Conservation (phyloP, 2,329 filamentous ascomycete genomes). For the Aaosphaeria pasadenensis region DNA sequence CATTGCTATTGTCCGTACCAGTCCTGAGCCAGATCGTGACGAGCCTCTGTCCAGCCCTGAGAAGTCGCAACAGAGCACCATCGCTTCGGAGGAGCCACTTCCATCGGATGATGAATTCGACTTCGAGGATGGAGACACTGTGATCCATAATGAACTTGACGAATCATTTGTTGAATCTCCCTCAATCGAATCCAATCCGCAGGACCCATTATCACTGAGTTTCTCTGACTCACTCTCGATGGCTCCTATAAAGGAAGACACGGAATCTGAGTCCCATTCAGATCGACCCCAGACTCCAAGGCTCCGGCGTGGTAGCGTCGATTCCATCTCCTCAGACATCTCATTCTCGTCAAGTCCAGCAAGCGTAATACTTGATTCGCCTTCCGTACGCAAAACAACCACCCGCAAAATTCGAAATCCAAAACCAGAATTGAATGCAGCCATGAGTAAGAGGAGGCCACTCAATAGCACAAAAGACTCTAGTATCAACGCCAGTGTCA, state of each 20-base stretch:
- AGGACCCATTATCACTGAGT: neutral
- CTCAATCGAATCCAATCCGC: neutral
- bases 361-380: slow-evolving; percentile 32
- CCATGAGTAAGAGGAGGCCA: slow-evolving; percentile 40
- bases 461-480: slow-evolving; percentile 33
- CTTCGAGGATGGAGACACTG: slow-evolving; percentile 35
- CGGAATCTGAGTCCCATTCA: neutral
- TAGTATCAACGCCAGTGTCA: slow-evolving; percentile 11
- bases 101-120: slow-evolving; percentile 19
- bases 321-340: slow-evolving; percentile 26
- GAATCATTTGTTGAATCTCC: slow-evolving; percentile 1
- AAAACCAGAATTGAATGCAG: slow-evolving; percentile 42
- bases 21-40: too few species aligned
- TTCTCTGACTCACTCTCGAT: slow-evolving; percentile 18
- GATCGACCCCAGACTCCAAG: slow-evolving; percentile 26
- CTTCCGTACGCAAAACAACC: slow-evolving; percentile 28
- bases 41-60: too few species aligned
- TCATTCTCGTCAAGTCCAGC: slow-evolving; percentile 32
- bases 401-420: slow-evolving; percentile 24
- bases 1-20: too few species aligned
- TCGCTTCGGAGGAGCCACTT: neutral
- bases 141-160: slow-evolving; percentile 27
- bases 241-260: slow-evolving; percentile 12
- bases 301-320: slow-evolving; percentile 26
- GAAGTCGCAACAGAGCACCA: too few species aligned